Evolutionary conservation across 140 eudicot species (phyloP), one percentile per base, ranked within the genome.

Genomic region (Senecio squalidus): DNA sequence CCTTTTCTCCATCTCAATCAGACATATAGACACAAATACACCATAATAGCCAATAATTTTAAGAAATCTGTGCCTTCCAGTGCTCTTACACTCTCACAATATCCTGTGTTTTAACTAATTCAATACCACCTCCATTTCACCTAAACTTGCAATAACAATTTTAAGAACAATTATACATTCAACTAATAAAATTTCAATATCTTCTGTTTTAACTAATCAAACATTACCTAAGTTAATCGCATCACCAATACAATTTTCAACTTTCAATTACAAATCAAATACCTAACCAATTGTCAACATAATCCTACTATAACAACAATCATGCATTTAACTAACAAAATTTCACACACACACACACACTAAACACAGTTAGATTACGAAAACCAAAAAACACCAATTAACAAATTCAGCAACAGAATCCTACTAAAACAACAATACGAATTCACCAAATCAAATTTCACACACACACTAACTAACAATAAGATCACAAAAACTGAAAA

Each of bases 1-100:
- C 47, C n/a, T 33, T 21, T 62, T 26, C 52, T 18, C 25, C 31
- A 53, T 66, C 45, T 66, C 18, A 66, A 66, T 53, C 54, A 31
- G 59, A 23, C 36, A n/a, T n/a, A n/a, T n/a, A n/a, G n/a, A n/a
- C n/a, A n/a, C n/a, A n/a, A n/a, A n/a, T n/a, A n/a, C n/a, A 54
- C 16, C 52, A 27, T 65, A 44, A 17, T 3, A 51, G 34, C 30
- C 50, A 67, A n/a, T n/a, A n/a, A n/a, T n/a, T n/a, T n/a, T n/a
- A n/a, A n/a, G 41, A 67, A 55, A 47, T 24, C 8, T 55, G 20
- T 20, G 36, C 2, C 64, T 49, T 21, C 3, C 14, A 9, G 31
- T 23, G 31, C 23, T 49, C 16, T 13, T 2, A 3, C 18, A 21
- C n/a, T n/a, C n/a, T n/a, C n/a, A n/a, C n/a, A n/a, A n/a, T n/a